phyloP scores from a whole-genome alignment of 1,139 yeast species.

The Torulaspora globosa region DNA sequence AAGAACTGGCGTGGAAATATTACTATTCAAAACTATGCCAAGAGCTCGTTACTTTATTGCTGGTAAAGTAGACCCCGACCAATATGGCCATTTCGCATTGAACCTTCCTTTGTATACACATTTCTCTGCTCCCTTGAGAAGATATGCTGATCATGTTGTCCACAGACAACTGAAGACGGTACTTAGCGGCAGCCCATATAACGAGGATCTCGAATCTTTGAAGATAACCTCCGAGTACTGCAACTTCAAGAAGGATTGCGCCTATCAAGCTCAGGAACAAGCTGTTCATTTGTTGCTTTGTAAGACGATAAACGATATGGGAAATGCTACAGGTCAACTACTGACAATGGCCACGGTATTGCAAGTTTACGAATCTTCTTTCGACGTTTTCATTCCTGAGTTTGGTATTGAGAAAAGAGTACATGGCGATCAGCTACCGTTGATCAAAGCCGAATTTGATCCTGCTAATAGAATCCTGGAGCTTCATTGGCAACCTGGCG shows the following conservation, averaged over 20 bases:
- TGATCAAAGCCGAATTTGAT: constrained; percentile 88
- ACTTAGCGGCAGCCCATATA: constrained; percentile 41
- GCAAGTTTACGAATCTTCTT: constrained; percentile 93
- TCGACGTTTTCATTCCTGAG: constrained; percentile 90
- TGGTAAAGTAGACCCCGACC: constrained; percentile 79
- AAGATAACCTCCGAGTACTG: constrained; percentile 87
- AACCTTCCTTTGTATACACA: constrained; percentile 87
- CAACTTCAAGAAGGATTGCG: constrained; percentile 92
- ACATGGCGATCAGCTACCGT: constrained; percentile 94
- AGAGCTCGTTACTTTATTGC: constrained; percentile 87
- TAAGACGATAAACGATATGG: constrained; percentile 76
- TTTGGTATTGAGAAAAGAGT: constrained; percentile 96
- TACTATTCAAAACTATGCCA: constrained; percentile 75
- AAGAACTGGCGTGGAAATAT: constrained; percentile 73
- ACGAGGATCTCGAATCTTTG: constrained; percentile 64
- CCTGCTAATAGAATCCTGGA: constrained; percentile 65
- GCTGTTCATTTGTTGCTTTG: constrained; percentile 83
- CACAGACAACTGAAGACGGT: constrained; percentile 84
- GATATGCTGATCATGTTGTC: constrained; percentile 89
- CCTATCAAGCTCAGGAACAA: constrained; percentile 90
- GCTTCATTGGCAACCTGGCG: constrained; percentile 86
- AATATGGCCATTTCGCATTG: constrained; percentile 71
- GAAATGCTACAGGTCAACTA: constrained; percentile 73
- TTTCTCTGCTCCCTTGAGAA: constrained; percentile 85
- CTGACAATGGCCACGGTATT: constrained; percentile 82